phyloP scores from a whole-genome alignment of 2,329 filamentous ascomycete genomes.

The Aspergillus neoniger region DNA sequence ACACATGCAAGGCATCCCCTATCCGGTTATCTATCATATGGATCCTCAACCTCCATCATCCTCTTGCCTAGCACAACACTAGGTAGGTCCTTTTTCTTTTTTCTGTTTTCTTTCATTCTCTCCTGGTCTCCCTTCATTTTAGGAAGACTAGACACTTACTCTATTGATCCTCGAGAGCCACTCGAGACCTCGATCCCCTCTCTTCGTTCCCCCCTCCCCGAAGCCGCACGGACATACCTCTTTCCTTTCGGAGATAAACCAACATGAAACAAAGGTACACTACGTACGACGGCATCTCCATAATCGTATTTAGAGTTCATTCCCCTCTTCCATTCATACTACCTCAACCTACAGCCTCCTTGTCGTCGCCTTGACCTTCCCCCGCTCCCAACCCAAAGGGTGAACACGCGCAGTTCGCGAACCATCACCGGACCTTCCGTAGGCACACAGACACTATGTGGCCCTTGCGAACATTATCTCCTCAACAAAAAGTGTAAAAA shows the following conservation, averaged over 20 bases:
- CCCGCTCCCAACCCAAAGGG: not conserved
- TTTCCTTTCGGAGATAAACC: not conserved
- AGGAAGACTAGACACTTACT: not conserved
- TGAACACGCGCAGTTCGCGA: too few species aligned
- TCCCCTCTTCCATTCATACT: not conserved
- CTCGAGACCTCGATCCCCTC: too few species aligned
- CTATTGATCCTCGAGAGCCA: not conserved
- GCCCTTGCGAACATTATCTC: too few species aligned
- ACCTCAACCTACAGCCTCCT: not conserved
- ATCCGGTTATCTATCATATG: conserved; percentile 11
- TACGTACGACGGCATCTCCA: not conserved
- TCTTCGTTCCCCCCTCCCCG: not conserved
- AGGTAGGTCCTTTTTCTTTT: not conserved
- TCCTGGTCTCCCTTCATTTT: not conserved
- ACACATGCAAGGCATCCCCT: conserved; percentile 1
- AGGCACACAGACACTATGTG: too few species aligned
- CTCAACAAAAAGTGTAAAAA: too few species aligned
- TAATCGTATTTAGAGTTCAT: not conserved
- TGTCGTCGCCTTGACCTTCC: not conserved
- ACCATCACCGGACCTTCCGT: too few species aligned
- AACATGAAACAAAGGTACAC: not conserved
- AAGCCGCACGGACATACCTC: not conserved
- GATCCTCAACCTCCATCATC: not conserved
- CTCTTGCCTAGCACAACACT: not conserved
- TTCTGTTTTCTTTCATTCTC: not conserved